Conservation (phyloP, 1,139 yeast genomes). For the Pichia sp. region DNA sequence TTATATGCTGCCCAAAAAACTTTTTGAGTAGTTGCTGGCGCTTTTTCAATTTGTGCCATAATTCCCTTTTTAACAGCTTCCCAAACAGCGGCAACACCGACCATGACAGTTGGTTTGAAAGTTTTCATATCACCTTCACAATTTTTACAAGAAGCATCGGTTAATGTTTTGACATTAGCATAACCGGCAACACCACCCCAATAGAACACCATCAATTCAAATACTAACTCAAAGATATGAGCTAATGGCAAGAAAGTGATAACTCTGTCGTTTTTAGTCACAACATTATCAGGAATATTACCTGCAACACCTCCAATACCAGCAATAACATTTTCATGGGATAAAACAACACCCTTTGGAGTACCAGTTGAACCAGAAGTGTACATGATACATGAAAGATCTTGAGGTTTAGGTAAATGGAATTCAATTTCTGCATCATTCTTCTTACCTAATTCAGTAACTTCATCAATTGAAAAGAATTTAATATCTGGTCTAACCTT, state of each 20-base stretch:
- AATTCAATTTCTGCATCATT: slow-evolving; percentile 27
- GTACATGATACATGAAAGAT: slow-evolving; percentile 89
- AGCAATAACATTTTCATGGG: slow-evolving; percentile 69
- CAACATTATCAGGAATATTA: slow-evolving; percentile 46
- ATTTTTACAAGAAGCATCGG: slow-evolving; percentile 73
- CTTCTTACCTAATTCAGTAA: slow-evolving; percentile 53
- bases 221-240: slow-evolving; percentile 87
- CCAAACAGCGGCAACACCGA: slow-evolving; percentile 99
- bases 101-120: slow-evolving; percentile 90
- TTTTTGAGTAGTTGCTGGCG: slow-evolving; percentile 63
- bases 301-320: slow-evolving; percentile 78
- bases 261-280: slow-evolving; percentile 54
- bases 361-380: slow-evolving; percentile 98
- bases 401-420: slow-evolving; percentile 59
- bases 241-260: slow-evolving; percentile 93
- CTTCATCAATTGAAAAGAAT: slow-evolving; percentile 58
- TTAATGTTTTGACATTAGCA: slow-evolving; percentile 86
- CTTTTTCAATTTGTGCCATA: slow-evolving; percentile 59
- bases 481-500: slow-evolving; percentile 70
- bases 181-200: slow-evolving; percentile 93
- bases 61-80: slow-evolving; percentile 94
- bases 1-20: slow-evolving; percentile 85
- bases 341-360: slow-evolving; percentile 92
- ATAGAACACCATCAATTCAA: slow-evolving; percentile 69
- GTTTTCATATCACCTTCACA: slow-evolving; percentile 84